Conservation (phyloP, 208 protist species). For the Leishmania martiniquensis region DNA sequence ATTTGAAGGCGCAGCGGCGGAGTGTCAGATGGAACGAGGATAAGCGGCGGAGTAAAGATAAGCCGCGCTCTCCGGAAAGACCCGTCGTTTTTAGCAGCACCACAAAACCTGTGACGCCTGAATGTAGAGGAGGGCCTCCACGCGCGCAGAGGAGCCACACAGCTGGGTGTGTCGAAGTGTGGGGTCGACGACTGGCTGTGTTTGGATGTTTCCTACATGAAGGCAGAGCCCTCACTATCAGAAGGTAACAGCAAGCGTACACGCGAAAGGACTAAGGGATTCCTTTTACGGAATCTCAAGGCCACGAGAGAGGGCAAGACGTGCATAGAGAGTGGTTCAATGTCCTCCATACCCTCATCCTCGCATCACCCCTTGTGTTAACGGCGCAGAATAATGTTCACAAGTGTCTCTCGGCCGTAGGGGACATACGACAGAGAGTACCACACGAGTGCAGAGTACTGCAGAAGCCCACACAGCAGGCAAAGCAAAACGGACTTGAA, state of each 20-base stretch:
- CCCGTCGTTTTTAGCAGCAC: not conserved
- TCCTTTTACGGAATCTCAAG: not conserved
- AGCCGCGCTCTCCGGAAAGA: not conserved
- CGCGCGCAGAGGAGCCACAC: not conserved
- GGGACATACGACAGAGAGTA: constrained; percentile 93
- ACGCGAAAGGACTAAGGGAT: not conserved
- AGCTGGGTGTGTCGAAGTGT: not conserved
- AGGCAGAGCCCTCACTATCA: not conserved
- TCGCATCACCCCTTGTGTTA: not conserved
- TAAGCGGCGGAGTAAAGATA: not conserved
- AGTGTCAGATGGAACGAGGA: not conserved
- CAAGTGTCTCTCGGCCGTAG: constrained; percentile 74
- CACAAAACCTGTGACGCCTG: not conserved
- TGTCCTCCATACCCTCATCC: not conserved
- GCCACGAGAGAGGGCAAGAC: not conserved
- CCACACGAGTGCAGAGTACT: constrained; percentile 87
- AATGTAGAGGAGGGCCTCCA: not conserved
- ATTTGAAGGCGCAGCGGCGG: not conserved
- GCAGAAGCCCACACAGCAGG: constrained; percentile 68
- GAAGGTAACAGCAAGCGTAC: not conserved
- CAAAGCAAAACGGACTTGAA: constrained; percentile 74
- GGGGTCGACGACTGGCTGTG: not conserved
- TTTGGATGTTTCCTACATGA: not conserved
- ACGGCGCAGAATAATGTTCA: constrained; percentile 44
- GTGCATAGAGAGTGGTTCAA: not conserved